A percentile compares a stretch with the other conserved stretches of the same genome.
phyloP scores from a whole-genome alignment of 2,329 filamentous ascomycete genomes.

The Colletotrichum echinochloae region DNA sequence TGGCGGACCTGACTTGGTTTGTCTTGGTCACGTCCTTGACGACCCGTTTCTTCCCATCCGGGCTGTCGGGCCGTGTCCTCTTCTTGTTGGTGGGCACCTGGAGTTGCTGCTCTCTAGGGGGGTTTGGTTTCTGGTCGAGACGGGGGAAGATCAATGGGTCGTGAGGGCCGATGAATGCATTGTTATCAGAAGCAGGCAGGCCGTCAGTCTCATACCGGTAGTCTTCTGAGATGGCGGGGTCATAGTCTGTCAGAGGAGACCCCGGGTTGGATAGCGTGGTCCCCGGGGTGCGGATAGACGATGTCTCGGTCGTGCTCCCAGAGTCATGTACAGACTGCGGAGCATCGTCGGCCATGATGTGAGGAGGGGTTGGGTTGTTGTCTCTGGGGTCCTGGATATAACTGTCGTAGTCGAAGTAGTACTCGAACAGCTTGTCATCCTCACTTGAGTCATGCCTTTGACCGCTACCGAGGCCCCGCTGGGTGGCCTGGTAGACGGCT shows the following conservation, averaged over 20 bases:
- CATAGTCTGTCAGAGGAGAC: slow-evolving; percentile 1
- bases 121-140: not conserved
- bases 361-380: not conserved
- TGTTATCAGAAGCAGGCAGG: not conserved
- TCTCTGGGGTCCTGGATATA: not conserved
- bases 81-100: not conserved
- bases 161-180: not conserved
- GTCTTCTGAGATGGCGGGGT: not conserved
- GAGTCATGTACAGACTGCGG: not conserved
- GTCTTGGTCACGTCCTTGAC: slow-evolving; percentile 1
- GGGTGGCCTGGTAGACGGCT: not conserved
- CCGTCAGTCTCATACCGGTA: not conserved
- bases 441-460: not conserved
- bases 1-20: not conserved
- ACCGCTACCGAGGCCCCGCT: not conserved
- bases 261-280: not conserved
- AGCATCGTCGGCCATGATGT: not conserved
- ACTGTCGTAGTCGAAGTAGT: not conserved
- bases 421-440: slow-evolving; percentile 4
- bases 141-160: slow-evolving; percentile 6
- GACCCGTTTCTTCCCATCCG: not conserved
- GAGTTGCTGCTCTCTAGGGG: not conserved
- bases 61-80: not conserved
- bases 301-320: slow-evolving; percentile 11
- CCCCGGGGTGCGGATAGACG: slow-evolving; percentile 7